Evolutionary conservation across 2,329 filamentous ascomycete genomes (phyloP).

Genomic region (Xylaria sp.): DNA sequence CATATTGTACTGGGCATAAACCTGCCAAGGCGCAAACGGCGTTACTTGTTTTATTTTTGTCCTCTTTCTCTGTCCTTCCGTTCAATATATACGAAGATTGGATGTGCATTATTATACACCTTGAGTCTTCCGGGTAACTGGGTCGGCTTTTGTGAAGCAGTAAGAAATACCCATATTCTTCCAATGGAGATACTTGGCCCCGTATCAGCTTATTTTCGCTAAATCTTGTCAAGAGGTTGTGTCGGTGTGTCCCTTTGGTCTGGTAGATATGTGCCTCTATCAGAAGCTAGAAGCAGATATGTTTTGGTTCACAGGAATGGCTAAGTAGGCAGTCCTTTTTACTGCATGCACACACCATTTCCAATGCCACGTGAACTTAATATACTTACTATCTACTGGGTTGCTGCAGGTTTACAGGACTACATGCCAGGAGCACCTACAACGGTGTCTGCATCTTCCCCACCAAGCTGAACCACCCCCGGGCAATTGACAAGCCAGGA

Average conservation of each 20-base stretch:
- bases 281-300: neutral
- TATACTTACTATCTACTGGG: neutral
- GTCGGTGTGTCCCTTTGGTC: too few relatives aligned
- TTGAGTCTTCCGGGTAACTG: neutral
- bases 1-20: neutral
- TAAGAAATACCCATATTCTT: neutral
- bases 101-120: neutral
- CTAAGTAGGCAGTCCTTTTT: neutral
- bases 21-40: neutral
- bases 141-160: neutral
- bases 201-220: neutral
- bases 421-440: neutral
- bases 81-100: neutral
- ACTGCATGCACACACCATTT: neutral
- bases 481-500: neutral
- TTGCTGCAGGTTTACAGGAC: neutral
- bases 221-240: too few relatives aligned
- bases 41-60: neutral
- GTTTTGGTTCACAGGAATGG: neutral
- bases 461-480: conserved; percentile 11
- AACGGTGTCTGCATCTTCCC: neutral
- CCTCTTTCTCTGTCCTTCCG: too few relatives aligned
- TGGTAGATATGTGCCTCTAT: neutral
- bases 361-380: neutral
- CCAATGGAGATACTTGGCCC: neutral